Conservation (phyloP, 202 grass and related monocot species). For the Zoysia matrella region DNA sequence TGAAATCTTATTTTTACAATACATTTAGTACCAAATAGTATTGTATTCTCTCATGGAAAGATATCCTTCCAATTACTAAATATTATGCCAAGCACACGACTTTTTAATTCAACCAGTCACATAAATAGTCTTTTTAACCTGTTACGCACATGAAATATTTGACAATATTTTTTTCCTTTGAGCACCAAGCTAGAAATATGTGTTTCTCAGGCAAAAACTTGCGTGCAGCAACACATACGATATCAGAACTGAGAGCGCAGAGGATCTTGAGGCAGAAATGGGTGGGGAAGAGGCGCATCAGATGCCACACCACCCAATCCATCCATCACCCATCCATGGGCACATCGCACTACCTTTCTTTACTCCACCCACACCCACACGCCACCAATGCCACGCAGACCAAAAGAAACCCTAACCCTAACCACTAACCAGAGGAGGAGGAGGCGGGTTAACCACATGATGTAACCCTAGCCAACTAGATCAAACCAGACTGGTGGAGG, state of each 20-base stretch:
- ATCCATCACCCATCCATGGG: constrained; percentile 15
- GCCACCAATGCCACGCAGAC: background rate
- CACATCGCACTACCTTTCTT: constrained; percentile 35
- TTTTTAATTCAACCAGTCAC: background rate
- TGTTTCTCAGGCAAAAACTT: background rate
- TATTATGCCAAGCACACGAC: background rate
- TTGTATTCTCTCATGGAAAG: background rate
- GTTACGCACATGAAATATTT: background rate
- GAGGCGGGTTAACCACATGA: constrained; percentile 3
- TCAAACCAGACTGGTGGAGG: background rate
- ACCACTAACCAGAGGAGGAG: constrained; percentile 38
- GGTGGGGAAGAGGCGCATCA: constrained; percentile 57
- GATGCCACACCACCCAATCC: constrained; percentile 77
- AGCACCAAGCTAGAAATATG: background rate
- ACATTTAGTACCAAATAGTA: background rate
- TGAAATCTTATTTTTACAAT: no score
- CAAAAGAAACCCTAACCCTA: constrained; percentile 77
- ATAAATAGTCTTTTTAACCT: background rate
- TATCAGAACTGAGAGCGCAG: constrained; percentile 1
- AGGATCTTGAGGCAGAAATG: constrained; percentile 16
- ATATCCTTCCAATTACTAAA: background rate
- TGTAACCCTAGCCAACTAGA: constrained; percentile 56
- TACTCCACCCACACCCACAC: constrained; percentile 49
- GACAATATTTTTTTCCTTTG: background rate
- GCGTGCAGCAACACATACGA: background rate